Percentiles rank a stretch among this genome's conserved stretches.
Conservation (phyloP, 495 filamentous ascomycete genomes). For the Podospora sp. region DNA sequence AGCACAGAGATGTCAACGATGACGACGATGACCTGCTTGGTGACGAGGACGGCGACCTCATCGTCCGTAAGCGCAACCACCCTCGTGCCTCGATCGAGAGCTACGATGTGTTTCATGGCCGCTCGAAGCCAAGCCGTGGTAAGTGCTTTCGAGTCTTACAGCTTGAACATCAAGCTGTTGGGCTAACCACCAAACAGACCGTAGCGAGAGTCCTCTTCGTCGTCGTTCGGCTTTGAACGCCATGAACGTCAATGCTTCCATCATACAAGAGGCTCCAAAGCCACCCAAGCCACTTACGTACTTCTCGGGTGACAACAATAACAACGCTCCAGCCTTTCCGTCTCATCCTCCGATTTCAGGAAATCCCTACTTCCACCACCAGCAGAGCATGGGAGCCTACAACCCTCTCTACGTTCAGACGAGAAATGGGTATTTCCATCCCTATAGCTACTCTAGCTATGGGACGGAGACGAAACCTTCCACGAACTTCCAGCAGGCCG, state of each 20-base stretch:
- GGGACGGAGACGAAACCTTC: slow-evolving; percentile 37
- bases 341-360: slow-evolving; percentile 23
- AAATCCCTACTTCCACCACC: slow-evolving; percentile 38
- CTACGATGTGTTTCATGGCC: slow-evolving; percentile 42
- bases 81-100: slow-evolving; percentile 24
- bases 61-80: slow-evolving; percentile 14
- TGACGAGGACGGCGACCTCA: slow-evolving; percentile 15
- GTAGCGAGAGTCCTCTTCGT: slow-evolving; percentile 32
- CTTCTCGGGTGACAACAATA: slow-evolving; percentile 18
- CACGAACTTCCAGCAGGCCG: slow-evolving; percentile 30
- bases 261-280: slow-evolving; percentile 23
- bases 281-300: slow-evolving; percentile 22
- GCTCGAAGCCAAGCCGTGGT: slow-evolving; percentile 35
- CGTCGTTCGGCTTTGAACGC: slow-evolving; percentile 30
- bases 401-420: slow-evolving; percentile 48
- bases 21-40: slow-evolving; percentile 2
- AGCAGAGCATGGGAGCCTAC: slow-evolving; percentile 35
- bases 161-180: neutral
- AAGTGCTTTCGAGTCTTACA: neutral
- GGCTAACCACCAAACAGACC: slow-evolving; percentile 25
- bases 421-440: slow-evolving; percentile 35
- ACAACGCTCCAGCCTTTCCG: slow-evolving; percentile 21
- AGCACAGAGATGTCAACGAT: slow-evolving; percentile 7
- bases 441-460: slow-evolving; percentile 36
- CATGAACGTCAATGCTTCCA: slow-evolving; percentile 28